Evolutionary conservation across 345 rosid species (phyloP), one percentile per base, ranked within the genome.

Genomic region (Ceriops zippeliana): DNA sequence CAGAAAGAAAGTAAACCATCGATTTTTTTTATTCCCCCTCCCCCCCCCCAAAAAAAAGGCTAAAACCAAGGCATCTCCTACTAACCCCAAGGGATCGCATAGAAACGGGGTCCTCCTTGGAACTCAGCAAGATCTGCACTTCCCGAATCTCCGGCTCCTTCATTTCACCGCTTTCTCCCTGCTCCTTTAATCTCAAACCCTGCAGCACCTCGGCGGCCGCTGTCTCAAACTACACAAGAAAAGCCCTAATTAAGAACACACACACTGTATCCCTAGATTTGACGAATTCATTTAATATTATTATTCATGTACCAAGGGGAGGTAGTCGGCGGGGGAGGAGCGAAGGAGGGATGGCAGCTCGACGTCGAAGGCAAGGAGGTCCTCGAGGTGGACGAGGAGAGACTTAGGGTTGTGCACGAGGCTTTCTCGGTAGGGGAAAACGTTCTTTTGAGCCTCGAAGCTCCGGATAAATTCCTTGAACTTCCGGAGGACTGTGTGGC

Each of bases 121-220:
- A 95, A 53, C 87, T 83, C 58, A 95, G 79, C 78, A 95, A 79
- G 74, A 91, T 87, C 79, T 95, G 96, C 28, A 91, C 96, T 64
- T 89, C 93, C 24, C 58, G 65, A 1, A 81, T 64, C 67, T 82
- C 72, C 0, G 96, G 93, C 61, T 95, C 97, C 77, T 81, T 96
- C 89, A 88, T 88, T 74, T 91, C 96, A 47, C 97, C 96, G 2
- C 86, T 75, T 72, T 91, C 90, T 13, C 80, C 89, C 3, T 84
- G 79, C 67, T 84, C 91, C 77, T 83, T 91, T 83, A 88, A 85
- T 85, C 83, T 86, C 80, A 90, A 73, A 75, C 96, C 80, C 60
- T 83, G 90, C 58, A 89, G 74, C 62, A 90, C 99, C 86, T 91
- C 99, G 8, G 80, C 86, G 1, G 97, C 99, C 3, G 97, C 99